Evolutionary conservation across 352 stramenopile genomes (phyloP).

Genomic region (Phytophthora idaei): DNA sequence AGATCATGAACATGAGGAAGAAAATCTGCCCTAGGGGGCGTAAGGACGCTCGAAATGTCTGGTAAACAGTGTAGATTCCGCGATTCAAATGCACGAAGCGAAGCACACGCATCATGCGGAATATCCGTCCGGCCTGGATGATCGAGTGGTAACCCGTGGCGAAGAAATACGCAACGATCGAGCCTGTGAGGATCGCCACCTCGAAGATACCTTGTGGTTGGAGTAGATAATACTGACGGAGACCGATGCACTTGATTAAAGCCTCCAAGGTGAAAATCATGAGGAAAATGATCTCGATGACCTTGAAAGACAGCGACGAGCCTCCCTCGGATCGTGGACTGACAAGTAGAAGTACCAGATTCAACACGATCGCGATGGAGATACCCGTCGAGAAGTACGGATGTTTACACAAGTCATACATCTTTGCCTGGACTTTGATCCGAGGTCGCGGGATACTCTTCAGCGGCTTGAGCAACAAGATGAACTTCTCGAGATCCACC

Average conservation of each 20-base stretch:
- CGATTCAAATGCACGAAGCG: conserved; percentile 77
- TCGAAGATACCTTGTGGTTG: conserved; percentile 64
- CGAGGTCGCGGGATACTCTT: conserved; percentile 56
- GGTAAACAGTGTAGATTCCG: conserved; percentile 76
- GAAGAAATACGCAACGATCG: conserved; percentile 69
- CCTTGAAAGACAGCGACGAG: conserved; percentile 44
- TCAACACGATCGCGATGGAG: conserved; percentile 72
- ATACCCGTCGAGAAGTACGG: conserved; percentile 58
- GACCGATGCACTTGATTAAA: conserved; percentile 58
- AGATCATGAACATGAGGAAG: conserved; percentile 83
- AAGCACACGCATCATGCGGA: conserved; percentile 79
- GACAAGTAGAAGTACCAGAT: conserved; percentile 69
- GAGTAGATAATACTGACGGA: conserved; percentile 72
- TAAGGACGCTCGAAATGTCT: conserved; percentile 75
- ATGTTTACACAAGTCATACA: conserved; percentile 71
- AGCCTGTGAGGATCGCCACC: conserved; percentile 63
- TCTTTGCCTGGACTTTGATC: conserved; percentile 27
- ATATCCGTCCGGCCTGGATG: conserved; percentile 74
- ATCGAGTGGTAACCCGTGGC: conserved; percentile 64
- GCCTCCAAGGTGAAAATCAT: conserved; percentile 63
- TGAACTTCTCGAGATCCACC: conserved; percentile 84
- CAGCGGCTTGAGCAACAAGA: conserved; percentile 70
- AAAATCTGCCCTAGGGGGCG: conserved; percentile 77
- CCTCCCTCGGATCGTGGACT: conserved; percentile 46
- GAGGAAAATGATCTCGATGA: conserved; percentile 78